These are phyloP conservation scores for Colletotrichum endophyticum DNA, from an alignment of 2,329 filamentous ascomycete genomes.

Conservation along the genomic window DNA sequence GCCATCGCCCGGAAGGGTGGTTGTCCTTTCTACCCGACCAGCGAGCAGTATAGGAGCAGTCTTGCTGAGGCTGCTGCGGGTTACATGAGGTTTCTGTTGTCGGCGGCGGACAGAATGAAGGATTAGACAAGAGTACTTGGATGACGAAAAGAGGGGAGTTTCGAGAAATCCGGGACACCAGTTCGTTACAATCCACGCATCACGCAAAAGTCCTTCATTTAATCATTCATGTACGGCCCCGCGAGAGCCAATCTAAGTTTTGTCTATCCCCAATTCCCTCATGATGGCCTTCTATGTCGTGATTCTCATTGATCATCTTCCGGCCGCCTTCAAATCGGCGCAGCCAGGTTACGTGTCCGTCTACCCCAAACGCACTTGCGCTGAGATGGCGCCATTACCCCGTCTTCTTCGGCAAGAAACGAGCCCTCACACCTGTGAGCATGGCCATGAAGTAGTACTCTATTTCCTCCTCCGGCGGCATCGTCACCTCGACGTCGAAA, in stretches of 20 bases:
- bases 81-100: constrained; percentile 49
- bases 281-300: neutral
- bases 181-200: neutral
- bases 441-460: constrained; percentile 58
- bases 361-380: neutral
- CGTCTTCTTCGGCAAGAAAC: constrained; percentile 34
- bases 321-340: accelerated
- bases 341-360: neutral
- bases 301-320: neutral
- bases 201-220: neutral
- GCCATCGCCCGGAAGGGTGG: neutral
- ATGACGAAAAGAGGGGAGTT: neutral
- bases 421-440: constrained; percentile 49
- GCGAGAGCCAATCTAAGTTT: neutral
- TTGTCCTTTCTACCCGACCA: constrained; percentile 49
- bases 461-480: constrained; percentile 43
- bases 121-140: neutral
- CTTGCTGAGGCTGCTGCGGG: constrained; percentile 48
- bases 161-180: accelerated
- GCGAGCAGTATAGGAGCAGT: constrained; percentile 43
- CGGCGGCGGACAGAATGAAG: neutral
- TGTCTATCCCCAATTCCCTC: neutral
- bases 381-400: neutral
- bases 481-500: constrained; percentile 47
- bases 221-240: neutral